phyloP scores from a whole-genome alignment of 1,284 basidiomycete species.

The Stygiomarasmius scandens region DNA sequence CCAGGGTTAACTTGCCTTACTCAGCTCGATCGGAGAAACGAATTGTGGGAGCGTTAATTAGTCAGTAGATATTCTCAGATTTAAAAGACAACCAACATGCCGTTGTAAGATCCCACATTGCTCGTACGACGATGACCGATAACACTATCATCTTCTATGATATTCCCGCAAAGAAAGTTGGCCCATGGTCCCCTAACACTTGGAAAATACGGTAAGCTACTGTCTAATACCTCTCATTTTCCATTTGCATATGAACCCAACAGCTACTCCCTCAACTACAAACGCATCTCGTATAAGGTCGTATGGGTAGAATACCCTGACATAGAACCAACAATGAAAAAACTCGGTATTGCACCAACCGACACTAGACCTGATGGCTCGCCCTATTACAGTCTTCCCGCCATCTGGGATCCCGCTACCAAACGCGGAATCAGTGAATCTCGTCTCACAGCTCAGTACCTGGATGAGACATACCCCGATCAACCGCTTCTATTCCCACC shows the following conservation, averaged over 20 bases:
- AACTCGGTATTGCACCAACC: slow-evolving; percentile 35
- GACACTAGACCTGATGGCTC: slow-evolving; percentile 26
- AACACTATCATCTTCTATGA: slow-evolving; percentile 9
- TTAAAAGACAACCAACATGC: no score
- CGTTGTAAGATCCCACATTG: no score
- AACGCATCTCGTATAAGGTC: slow-evolving; percentile 41
- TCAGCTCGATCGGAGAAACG: no score
- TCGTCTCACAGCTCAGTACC: slow-evolving; percentile 44
- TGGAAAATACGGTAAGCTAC: slow-evolving; percentile 7
- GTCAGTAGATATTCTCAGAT: no score
- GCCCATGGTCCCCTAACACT: slow-evolving; percentile 10
- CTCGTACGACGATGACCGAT: no score
- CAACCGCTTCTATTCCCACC: slow-evolving; percentile 29
- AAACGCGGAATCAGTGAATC: slow-evolving; percentile 41
- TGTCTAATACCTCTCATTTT: no score
- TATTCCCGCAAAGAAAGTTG: not conserved
- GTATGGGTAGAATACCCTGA: slow-evolving; percentile 45
- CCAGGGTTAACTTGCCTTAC: no score
- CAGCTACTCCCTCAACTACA: slow-evolving; percentile 41
- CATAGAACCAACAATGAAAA: slow-evolving; percentile 33
- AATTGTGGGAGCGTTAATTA: no score
- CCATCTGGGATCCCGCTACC: slow-evolving; percentile 31
- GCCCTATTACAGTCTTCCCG: slow-evolving; percentile 23
- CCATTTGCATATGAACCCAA: not conserved
- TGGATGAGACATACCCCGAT: slow-evolving; percentile 47